phyloP scores from a whole-genome alignment of 1,284 basidiomycete species.

The Pseudozyma tsukubaensis region DNA sequence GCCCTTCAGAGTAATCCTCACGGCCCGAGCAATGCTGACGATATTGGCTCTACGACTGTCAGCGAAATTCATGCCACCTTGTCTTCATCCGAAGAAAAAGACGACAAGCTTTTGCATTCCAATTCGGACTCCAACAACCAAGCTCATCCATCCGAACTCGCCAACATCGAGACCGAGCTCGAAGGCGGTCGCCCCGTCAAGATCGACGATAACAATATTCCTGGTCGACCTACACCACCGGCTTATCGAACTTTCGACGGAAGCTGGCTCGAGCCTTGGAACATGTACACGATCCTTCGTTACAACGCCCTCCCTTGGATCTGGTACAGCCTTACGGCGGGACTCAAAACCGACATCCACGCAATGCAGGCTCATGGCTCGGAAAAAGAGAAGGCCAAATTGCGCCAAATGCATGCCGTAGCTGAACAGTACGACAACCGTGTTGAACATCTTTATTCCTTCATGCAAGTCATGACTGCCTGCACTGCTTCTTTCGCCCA shows the following conservation, averaged over 20 bases:
- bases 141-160: slow-evolving; percentile 19
- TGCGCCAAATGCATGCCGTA: slow-evolving; percentile 37
- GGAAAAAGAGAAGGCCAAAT: slow-evolving; percentile 32
- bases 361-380: slow-evolving; percentile 34
- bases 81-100: slow-evolving; percentile 19
- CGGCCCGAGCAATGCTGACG: slow-evolving; percentile 6
- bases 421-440: slow-evolving; percentile 49
- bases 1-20: slow-evolving; percentile 11
- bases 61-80: slow-evolving; percentile 8
- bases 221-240: slow-evolving; percentile 38
- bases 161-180: slow-evolving; percentile 29
- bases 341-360: slow-evolving; percentile 46
- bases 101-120: slow-evolving; percentile 16
- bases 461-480: slow-evolving; percentile 53
- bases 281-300: slow-evolving; percentile 42
- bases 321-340: slow-evolving; percentile 32
- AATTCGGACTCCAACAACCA: not conserved
- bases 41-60: slow-evolving; percentile 7
- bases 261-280: slow-evolving; percentile 46
- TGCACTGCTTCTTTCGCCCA: slow-evolving; percentile 52
- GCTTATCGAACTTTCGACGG: slow-evolving; percentile 42
- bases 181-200: slow-evolving; percentile 12
- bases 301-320: slow-evolving; percentile 44
- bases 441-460: slow-evolving; percentile 52
- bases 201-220: slow-evolving; percentile 8